phyloP scores from a whole-genome alignment of 345 rosid species.

The Gossypium raimondii region DNA sequence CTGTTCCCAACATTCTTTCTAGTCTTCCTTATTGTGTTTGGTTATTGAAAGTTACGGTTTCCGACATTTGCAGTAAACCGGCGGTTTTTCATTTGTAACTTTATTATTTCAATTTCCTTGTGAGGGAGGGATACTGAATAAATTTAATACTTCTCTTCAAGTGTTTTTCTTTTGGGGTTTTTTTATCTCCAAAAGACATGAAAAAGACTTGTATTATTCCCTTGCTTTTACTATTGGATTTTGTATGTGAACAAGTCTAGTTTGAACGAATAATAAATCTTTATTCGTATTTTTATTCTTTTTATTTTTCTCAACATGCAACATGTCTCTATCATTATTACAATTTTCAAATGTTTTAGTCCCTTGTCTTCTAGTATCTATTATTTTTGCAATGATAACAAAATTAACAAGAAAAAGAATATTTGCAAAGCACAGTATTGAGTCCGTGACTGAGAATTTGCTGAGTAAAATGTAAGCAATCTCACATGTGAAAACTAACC shows the following conservation, averaged over 20 bases:
- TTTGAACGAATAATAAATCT: too few relatives aligned
- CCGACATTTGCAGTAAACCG: not conserved
- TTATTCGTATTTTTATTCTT: too few relatives aligned
- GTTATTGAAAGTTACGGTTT: too few relatives aligned
- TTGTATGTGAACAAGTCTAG: too few relatives aligned
- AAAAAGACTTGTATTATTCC: not conserved
- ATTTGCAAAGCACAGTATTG: not conserved
- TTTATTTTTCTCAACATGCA: too few relatives aligned
- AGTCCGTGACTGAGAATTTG: conserved; percentile 27
- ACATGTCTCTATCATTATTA: too few relatives aligned
- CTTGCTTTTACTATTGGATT: too few relatives aligned
- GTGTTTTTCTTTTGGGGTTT: not conserved
- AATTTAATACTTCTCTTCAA: not conserved
- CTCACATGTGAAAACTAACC: conserved; percentile 9
- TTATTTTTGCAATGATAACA: too few relatives aligned
- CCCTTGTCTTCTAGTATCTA: too few relatives aligned
- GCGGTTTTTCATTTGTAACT: not conserved
- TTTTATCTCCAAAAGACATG: too few relatives aligned
- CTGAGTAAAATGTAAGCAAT: not conserved
- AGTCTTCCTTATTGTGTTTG: not conserved
- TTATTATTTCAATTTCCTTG: not conserved
- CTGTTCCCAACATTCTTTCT: not conserved
- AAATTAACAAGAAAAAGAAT: too few relatives aligned
- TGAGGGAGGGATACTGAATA: not conserved
- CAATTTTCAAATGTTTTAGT: too few relatives aligned